phyloP scores from a whole-genome alignment of 2,329 filamentous ascomycete species.

The Colletotrichum tanaceti region DNA sequence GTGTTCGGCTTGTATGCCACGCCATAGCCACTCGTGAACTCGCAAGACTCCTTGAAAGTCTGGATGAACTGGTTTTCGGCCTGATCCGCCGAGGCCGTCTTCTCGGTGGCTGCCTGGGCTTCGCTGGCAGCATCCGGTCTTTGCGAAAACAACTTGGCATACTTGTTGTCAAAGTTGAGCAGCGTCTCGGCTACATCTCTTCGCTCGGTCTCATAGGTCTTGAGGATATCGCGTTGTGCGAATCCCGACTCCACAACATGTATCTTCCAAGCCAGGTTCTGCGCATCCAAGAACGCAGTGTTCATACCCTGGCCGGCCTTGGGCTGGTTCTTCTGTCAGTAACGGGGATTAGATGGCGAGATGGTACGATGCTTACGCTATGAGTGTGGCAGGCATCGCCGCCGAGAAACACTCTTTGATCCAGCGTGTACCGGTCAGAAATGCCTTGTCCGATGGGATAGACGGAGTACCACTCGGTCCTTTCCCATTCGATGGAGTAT shows the following conservation, averaged over 20 bases:
- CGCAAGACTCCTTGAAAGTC: slow-evolving; percentile 90
- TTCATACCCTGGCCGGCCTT: slow-evolving; percentile 87
- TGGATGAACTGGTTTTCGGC: slow-evolving; percentile 85
- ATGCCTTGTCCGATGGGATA: slow-evolving; percentile 83
- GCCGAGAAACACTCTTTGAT: slow-evolving; percentile 78
- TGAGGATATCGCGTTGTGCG: slow-evolving; percentile 77
- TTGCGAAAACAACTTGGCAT: slow-evolving; percentile 89
- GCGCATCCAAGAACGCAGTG: slow-evolving; percentile 81
- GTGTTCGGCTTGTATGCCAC: slow-evolving; percentile 85
- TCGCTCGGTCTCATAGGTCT: slow-evolving; percentile 88
- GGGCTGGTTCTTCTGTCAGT: slow-evolving; percentile 59
- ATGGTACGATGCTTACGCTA: slow-evolving; percentile 62
- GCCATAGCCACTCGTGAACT: slow-evolving; percentile 93
- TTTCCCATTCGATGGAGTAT: slow-evolving; percentile 75
- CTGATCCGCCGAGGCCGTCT: slow-evolving; percentile 45
- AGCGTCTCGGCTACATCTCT: slow-evolving; percentile 86
- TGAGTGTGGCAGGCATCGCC: slow-evolving; percentile 86
- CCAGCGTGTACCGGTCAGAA: slow-evolving; percentile 73
- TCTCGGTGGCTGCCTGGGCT: slow-evolving; percentile 72
- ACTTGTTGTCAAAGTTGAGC: slow-evolving; percentile 87
- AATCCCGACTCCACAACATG: slow-evolving; percentile 89
- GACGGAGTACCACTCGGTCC: slow-evolving; percentile 79
- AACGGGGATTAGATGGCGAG: not conserved
- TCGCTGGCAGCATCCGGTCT: slow-evolving; percentile 78
- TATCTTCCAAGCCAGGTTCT: slow-evolving; percentile 96